Base-by-base conservation (phyloP, 75 land plant genomes). In the Cunninghamia lanceolata region DNA sequence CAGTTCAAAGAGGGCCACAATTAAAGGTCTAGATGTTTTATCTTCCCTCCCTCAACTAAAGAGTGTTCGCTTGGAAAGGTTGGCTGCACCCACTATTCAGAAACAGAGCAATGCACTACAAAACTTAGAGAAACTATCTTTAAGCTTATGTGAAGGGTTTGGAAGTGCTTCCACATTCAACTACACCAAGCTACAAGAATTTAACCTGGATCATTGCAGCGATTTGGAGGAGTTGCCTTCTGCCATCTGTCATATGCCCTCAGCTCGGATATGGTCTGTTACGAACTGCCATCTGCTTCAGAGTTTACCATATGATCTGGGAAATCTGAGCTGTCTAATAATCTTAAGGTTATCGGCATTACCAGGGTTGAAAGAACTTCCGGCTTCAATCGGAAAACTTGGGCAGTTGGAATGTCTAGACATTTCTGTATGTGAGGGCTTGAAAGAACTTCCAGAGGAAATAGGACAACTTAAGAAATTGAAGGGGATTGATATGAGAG, bases 401-500 rank as follows among this genome's bases (percentile, higher is more conserved):
- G 75, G 74, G 42, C 32, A 85, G 10, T 39, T 94, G 38, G 86
- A 89, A 70, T 94, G 88, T 84, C 86, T 94, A 0, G 92, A 94
- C 80, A 87, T 94, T 11, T 94, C 95, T 3, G 86, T 89, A 30
- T 90, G 92, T 84, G 75, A 89, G 1, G 87, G 86, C 21, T 53
- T 94, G 68, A 68, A 42, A 43, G 80, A 89, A 73, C 90, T 94
- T 25, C 93, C 95, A 32, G 90, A 94, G 0, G 90, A 85, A 25
- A 81, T 94, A 34, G 92, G 90, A 9, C 38, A 85, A 4, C 59
- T 91, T 38, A 47, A 25, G 14, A 88, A 85, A 2, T 82, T 94
- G 82, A 88, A 88, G 82, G 89, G 89, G 89, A 89, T 94, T 16
- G 92, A 94, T 87, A 94, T 94, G 95, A 88, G 93, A 66, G 91